Conservation (phyloP, 805 yeast genomes). For the Saturnispora sekii region DNA sequence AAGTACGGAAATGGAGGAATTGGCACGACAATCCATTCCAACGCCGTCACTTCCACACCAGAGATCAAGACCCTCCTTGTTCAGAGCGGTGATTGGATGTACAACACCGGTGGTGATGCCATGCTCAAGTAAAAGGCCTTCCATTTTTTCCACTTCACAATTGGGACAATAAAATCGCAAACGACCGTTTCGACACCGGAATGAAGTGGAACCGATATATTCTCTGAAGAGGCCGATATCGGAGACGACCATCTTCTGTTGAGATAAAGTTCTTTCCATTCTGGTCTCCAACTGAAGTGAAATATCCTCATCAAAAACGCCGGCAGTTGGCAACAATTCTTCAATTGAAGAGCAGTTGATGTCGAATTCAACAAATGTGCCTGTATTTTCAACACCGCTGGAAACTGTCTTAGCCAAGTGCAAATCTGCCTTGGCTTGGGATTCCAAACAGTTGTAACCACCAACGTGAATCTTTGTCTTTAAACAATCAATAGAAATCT, state of each 20-base stretch:
- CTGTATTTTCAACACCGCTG: slow-evolving; percentile 23
- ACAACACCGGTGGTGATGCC: slow-evolving; percentile 36
- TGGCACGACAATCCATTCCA: background rate
- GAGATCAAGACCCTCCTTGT: background rate
- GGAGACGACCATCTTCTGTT: slow-evolving; percentile 13
- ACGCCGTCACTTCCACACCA: background rate
- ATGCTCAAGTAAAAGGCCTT: slow-evolving; percentile 44
- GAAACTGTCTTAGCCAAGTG: slow-evolving; percentile 29
- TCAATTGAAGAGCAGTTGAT: slow-evolving; percentile 23
- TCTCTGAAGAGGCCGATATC: slow-evolving; percentile 19
- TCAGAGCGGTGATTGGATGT: background rate
- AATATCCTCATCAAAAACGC: slow-evolving; percentile 19
- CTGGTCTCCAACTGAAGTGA: slow-evolving; percentile 8
- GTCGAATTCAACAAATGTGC: slow-evolving; percentile 50
- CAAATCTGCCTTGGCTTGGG: slow-evolving; percentile 25
- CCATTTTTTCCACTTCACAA: slow-evolving; percentile 50
- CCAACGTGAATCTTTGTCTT: slow-evolving; percentile 14
- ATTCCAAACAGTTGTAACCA: slow-evolving; percentile 15
- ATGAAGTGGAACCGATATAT: slow-evolving; percentile 32
- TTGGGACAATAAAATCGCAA: slow-evolving; percentile 56
- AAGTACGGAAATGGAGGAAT: background rate
- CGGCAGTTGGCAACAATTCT: slow-evolving; percentile 15
- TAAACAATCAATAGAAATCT: slow-evolving; percentile 17
- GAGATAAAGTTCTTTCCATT: slow-evolving; percentile 12
- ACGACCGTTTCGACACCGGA: slow-evolving; percentile 27